Evolutionary conservation across 2,329 filamentous ascomycete genomes (phyloP).

Genomic region (Colletotrichum australisinense): DNA sequence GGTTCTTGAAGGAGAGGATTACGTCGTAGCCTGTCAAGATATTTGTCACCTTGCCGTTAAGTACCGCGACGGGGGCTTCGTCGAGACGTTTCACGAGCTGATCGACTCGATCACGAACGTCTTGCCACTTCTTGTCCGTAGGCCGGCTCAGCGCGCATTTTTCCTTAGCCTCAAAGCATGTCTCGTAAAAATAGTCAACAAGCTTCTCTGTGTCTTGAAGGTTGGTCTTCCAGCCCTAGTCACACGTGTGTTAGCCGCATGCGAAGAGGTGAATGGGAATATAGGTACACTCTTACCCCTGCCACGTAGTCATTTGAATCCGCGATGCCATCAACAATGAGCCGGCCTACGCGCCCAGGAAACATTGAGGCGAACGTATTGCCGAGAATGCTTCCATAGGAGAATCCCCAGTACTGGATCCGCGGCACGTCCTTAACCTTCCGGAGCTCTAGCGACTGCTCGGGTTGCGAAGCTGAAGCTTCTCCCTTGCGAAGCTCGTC

Average conservation of each 20-base stretch:
- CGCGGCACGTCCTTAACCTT: conserved; percentile 32
- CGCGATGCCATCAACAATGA: conserved; percentile 54
- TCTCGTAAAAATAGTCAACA: conserved; percentile 46
- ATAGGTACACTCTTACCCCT: conserved; percentile 40
- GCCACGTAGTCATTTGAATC: conserved; percentile 50
- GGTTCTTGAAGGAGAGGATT: conserved; percentile 38
- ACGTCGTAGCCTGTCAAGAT: conserved; percentile 48
- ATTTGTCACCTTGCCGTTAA: conserved; percentile 38
- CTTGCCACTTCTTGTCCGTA: conserved; percentile 40
- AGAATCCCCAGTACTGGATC: conserved; percentile 62
- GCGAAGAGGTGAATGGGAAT: too few species aligned
- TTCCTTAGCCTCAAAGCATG: conserved; percentile 47
- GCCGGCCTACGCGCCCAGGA: conserved; percentile 50
- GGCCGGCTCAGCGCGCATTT: conserved; percentile 44
- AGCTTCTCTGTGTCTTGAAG: conserved; percentile 51
- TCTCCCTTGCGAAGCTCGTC: conserved; percentile 45
- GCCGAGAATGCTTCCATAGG: conserved; percentile 54
- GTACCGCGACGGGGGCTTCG: conserved; percentile 39
- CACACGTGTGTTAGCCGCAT: not conserved
- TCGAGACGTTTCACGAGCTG: conserved; percentile 44
- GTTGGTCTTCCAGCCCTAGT: conserved; percentile 49
- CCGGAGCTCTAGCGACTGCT: not conserved
- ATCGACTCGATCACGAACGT: conserved; percentile 48
- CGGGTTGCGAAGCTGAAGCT: not conserved
- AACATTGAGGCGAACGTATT: conserved; percentile 51